These are phyloP conservation scores for Alnus glutinosa DNA, from an alignment of 306 rosid genomes.

Conservation along the genomic window DNA sequence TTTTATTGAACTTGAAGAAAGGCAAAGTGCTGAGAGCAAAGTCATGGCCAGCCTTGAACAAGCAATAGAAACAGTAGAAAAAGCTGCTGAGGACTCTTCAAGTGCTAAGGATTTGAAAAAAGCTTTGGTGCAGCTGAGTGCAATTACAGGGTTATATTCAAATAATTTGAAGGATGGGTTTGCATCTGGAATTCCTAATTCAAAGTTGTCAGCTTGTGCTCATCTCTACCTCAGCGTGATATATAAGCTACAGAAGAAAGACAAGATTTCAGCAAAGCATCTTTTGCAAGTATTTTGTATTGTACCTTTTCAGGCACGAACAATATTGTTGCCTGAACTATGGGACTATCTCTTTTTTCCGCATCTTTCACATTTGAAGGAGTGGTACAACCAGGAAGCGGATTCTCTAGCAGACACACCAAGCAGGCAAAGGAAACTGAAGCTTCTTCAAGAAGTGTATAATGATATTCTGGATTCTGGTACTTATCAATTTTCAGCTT, in stretches of 20 bases:
- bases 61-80: slow-evolving; percentile 69
- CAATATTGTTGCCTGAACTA: slow-evolving; percentile 61
- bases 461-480: slow-evolving; percentile 69
- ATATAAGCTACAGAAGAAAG: slow-evolving; percentile 59
- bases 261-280: slow-evolving; percentile 68
- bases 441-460: slow-evolving; percentile 56
- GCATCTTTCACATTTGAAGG: slow-evolving; percentile 63
- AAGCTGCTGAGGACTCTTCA: slow-evolving; percentile 46
- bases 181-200: slow-evolving; percentile 61
- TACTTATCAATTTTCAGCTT: slow-evolving; percentile 55
- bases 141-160: slow-evolving; percentile 64
- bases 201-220: slow-evolving; percentile 75
- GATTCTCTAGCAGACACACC: slow-evolving; percentile 42
- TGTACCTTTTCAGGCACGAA: slow-evolving; percentile 69
- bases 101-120: slow-evolving; percentile 52
- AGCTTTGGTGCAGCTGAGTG: slow-evolving; percentile 60
- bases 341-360: slow-evolving; percentile 78
- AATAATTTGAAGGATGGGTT: slow-evolving; percentile 51
- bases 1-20: slow-evolving; percentile 41
- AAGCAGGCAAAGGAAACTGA: slow-evolving; percentile 45
- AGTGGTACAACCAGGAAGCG: slow-evolving; percentile 62
- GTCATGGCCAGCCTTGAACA: slow-evolving; percentile 65
- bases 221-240: slow-evolving; percentile 86
- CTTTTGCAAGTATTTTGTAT: slow-evolving; percentile 80
- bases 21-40: slow-evolving; percentile 43